phyloP scores from a whole-genome alignment of 306 rosid genomes.

The Lathyrus oleraceus region DNA sequence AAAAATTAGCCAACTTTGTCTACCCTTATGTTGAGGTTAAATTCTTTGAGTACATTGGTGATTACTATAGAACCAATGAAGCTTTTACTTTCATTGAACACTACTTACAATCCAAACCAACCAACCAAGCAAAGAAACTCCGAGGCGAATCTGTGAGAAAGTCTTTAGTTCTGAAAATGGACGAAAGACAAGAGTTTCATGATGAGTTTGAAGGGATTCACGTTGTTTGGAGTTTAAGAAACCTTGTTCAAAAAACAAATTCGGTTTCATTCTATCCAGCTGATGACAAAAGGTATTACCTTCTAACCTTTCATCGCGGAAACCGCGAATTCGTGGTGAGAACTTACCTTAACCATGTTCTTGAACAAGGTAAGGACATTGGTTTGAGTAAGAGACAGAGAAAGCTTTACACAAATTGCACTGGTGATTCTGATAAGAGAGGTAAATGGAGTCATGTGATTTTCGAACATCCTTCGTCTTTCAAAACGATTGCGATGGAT shows the following conservation, averaged over 20 bases:
- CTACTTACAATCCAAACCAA: constrained; percentile 39
- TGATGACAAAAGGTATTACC: constrained; percentile 38
- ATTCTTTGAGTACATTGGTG: constrained; percentile 41
- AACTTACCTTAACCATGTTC: constrained; percentile 39
- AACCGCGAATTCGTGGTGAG: background rate
- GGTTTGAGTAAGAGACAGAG: constrained; percentile 34
- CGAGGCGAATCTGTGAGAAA: constrained; percentile 36
- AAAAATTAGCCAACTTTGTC: constrained; percentile 18
- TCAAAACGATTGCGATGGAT: constrained; percentile 53
- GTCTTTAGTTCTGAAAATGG: constrained; percentile 39
- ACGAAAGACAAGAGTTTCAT: constrained; percentile 45
- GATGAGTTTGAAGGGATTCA: constrained; percentile 42
- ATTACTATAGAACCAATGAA: background rate
- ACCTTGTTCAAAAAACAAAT: background rate
- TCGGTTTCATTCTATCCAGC: constrained; percentile 29
- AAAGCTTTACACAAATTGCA: constrained; percentile 47
- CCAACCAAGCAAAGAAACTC: constrained; percentile 37
- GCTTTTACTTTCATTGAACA: constrained; percentile 32
- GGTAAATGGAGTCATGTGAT: constrained; percentile 46
- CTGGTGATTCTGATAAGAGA: background rate
- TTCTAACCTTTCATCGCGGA: constrained; percentile 36
- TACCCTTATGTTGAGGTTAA: constrained; percentile 48
- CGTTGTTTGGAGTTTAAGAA: constrained; percentile 44
- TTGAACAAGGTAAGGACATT: constrained; percentile 40
- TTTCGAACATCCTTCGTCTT: constrained; percentile 54